These are phyloP conservation scores for Cruciata laevipes DNA, from an alignment of 257 asterid species.

Conservation along the genomic window DNA sequence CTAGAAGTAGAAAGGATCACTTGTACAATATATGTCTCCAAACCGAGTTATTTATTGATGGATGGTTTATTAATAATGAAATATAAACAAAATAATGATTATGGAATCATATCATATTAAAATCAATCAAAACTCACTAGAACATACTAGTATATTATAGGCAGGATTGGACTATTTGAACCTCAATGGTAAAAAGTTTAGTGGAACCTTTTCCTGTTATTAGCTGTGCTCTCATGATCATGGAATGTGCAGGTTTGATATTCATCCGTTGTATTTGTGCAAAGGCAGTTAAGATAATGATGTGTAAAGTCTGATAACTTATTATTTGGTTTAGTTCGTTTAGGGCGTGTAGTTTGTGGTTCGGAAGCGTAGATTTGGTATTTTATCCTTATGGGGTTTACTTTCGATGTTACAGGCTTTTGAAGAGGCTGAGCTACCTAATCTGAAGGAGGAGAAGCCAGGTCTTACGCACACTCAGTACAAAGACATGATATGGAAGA, in stretches of 20 bases:
- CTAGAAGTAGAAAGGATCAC: background rate
- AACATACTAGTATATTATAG: too few relatives aligned
- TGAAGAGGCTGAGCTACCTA: constrained; percentile 27
- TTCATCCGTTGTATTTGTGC: background rate
- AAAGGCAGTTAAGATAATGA: background rate
- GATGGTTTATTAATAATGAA: too few relatives aligned
- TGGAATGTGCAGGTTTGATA: background rate
- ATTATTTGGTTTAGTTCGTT: background rate
- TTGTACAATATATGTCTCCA: too few relatives aligned
- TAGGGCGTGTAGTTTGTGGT: background rate
- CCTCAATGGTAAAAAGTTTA: too few relatives aligned
- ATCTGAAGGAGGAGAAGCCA: constrained; percentile 41
- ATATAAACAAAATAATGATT: too few relatives aligned
- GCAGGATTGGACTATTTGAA: too few relatives aligned
- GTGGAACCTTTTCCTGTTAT: background rate
- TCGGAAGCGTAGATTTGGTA: background rate
- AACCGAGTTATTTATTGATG: too few relatives aligned
- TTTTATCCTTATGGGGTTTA: background rate
- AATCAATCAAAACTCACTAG: background rate
- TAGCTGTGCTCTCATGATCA: background rate
- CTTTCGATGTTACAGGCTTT: constrained; percentile 20
- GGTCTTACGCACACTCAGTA: constrained; percentile 42
- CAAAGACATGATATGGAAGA: constrained; percentile 90
- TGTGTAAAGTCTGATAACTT: background rate
- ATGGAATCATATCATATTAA: background rate